Evolutionary conservation across 169 alveolate species (phyloP).

Genomic region (Perkinsus chesapeaki): DNA sequence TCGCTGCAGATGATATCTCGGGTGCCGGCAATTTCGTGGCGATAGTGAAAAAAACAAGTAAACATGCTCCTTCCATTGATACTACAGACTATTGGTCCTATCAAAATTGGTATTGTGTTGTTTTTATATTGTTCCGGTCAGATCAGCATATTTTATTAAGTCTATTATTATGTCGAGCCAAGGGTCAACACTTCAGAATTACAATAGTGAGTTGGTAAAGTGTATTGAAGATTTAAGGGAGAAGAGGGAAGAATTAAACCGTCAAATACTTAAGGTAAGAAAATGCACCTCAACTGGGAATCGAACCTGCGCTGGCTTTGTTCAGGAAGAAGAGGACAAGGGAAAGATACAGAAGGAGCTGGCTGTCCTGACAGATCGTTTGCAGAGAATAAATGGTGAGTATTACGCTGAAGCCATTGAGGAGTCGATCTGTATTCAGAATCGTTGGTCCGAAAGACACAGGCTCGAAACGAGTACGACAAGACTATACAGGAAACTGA

Average conservation of each 20-base stretch:
- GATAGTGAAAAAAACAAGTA: background rate
- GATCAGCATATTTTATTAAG: background rate
- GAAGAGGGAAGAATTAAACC: constrained; percentile 69
- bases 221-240: constrained; percentile 76
- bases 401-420: background rate
- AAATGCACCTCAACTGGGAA: background rate
- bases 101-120: background rate
- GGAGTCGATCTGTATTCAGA: constrained; percentile 28
- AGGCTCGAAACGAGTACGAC: constrained; percentile 80
- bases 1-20: background rate
- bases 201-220: constrained; percentile 78
- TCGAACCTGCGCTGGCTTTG: background rate
- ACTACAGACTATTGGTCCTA: too few species aligned
- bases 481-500: constrained; percentile 84
- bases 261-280: constrained; percentile 57
- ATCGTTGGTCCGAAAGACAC: constrained; percentile 66
- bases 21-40: background rate
- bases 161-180: constrained; percentile 30
- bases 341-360: constrained; percentile 66
- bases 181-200: constrained; percentile 56
- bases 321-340: constrained; percentile 69
- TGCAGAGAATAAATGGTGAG: constrained; percentile 56
- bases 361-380: constrained; percentile 55
- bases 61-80: too few species aligned
- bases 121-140: background rate